Evolutionary conservation across 1,284 basidiomycete species (phyloP).

Genomic region (Puccinia coronata): DNA sequence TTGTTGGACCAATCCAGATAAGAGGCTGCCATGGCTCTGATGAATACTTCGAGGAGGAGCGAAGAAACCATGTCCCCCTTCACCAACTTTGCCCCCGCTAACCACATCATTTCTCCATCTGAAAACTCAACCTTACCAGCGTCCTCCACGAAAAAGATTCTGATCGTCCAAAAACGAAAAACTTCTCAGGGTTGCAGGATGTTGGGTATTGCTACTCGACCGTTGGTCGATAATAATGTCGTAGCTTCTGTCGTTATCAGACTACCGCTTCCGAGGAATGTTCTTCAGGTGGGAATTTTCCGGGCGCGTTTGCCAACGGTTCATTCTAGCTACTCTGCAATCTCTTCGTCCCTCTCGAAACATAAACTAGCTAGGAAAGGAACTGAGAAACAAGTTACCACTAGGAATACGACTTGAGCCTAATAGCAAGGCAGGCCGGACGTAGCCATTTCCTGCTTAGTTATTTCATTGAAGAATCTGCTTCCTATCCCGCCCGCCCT

Average conservation of each 20-base stretch:
- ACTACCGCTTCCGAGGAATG: background rate
- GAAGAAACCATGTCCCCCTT: no score
- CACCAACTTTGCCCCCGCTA: no score
- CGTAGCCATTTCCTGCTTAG: background rate
- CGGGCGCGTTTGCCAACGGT: background rate
- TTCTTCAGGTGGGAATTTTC: background rate
- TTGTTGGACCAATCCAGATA: no score
- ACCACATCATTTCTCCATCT: no score
- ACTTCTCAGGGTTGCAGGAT: background rate
- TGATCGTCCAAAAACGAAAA: background rate
- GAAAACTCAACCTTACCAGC: no score
- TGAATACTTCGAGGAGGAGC: no score
- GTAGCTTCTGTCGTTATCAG: background rate
- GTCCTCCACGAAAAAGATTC: background rate
- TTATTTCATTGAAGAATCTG: background rate
- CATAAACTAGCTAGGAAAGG: background rate
- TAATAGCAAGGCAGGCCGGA: background rate
- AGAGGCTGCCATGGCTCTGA: no score
- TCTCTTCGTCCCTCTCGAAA: conserved; percentile 20
- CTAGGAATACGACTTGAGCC: background rate
- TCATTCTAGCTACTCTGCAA: background rate
- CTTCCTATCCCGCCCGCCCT: background rate
- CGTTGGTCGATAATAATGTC: background rate
- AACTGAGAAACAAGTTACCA: conserved; percentile 7
- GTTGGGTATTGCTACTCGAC: background rate